A percentile compares a stretch with the other conserved stretches of the same genome.
These are phyloP conservation scores for Neotropicomus parvogracilis DNA, from an alignment of 1,284 basidiomycete genomes.

Conservation along the genomic window DNA sequence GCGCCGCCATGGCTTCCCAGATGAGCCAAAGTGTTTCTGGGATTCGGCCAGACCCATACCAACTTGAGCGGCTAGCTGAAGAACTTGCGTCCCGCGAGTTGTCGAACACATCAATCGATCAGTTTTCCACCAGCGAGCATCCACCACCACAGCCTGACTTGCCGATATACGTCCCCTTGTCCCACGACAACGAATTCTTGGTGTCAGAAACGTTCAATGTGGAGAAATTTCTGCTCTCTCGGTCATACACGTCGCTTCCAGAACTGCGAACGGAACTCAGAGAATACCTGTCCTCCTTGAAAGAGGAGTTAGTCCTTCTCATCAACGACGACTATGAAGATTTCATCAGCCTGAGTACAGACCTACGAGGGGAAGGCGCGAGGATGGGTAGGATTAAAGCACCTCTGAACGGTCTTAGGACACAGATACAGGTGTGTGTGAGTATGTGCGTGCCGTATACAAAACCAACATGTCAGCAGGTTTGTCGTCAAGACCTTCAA, in stretches of 20 bases:
- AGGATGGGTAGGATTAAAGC: slow-evolving; percentile 63
- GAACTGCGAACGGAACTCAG: slow-evolving; percentile 86
- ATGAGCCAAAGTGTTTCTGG: slow-evolving; percentile 15
- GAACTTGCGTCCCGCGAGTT: slow-evolving; percentile 63
- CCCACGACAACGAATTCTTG: slow-evolving; percentile 75
- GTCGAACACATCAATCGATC: slow-evolving; percentile 13
- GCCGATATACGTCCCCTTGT: slow-evolving; percentile 73
- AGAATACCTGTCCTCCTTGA: slow-evolving; percentile 78
- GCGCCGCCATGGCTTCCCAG: slow-evolving; percentile 18
- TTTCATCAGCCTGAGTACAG: slow-evolving; percentile 92
- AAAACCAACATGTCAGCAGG: slow-evolving; percentile 37
- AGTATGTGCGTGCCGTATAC: background rate
- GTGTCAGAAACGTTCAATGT: slow-evolving; percentile 70
- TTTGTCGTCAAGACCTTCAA: slow-evolving; percentile 60
- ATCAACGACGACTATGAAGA: slow-evolving; percentile 99
- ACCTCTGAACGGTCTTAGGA: slow-evolving; percentile 63
- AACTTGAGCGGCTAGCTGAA: slow-evolving; percentile 68
- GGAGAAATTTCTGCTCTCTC: slow-evolving; percentile 85
- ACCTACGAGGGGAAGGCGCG: slow-evolving; percentile 78
- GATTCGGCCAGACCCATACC: slow-evolving; percentile 47
- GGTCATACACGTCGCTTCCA: slow-evolving; percentile 81
- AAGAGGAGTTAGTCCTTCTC: slow-evolving; percentile 89
- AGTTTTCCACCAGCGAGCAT: slow-evolving; percentile 11
- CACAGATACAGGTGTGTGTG: slow-evolving; percentile 62
- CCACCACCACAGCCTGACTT: slow-evolving; percentile 42